Evolutionary conservation across 306 rosid genomes (phyloP).

Genomic region (Prunus fruticosa): DNA sequence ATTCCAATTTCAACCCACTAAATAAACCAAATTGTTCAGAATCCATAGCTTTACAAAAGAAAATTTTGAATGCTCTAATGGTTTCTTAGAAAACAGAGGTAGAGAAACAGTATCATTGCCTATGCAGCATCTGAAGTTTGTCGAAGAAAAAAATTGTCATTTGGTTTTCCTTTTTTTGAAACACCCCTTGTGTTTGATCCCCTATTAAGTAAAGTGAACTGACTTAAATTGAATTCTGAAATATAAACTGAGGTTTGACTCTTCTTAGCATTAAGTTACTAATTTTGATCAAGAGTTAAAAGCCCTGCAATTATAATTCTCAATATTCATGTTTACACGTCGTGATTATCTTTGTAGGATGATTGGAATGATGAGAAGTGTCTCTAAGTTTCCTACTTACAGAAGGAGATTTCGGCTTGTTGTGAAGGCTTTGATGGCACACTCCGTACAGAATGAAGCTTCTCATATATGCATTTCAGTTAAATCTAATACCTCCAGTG

Average conservation of each 20-base stretch:
- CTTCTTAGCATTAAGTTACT: not conserved
- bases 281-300: too few relatives aligned
- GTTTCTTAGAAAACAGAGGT: too few relatives aligned
- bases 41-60: not conserved
- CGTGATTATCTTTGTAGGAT: constrained; percentile 45
- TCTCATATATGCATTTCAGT: constrained; percentile 36
- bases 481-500: constrained; percentile 40
- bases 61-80: too few relatives aligned
- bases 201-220: too few relatives aligned
- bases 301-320: not conserved
- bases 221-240: too few relatives aligned
- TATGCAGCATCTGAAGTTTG: not conserved
- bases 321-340: constrained; percentile 12
- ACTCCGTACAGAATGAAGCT: constrained; percentile 31
- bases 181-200: not conserved
- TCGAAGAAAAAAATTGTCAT: not conserved
- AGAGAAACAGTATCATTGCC: not conserved
- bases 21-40: not conserved
- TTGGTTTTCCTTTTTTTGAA: not conserved
- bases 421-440: constrained; percentile 49
- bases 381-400: constrained; percentile 72
- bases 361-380: constrained; percentile 69
- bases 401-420: constrained; percentile 63
- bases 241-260: too few relatives aligned
- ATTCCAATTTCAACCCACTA: not conserved